A percentile compares a stretch with the other conserved stretches of the same genome.
Evolutionary conservation across 129 eudicot species (phyloP).

Genomic region (Smallanthus sonchifolius): DNA sequence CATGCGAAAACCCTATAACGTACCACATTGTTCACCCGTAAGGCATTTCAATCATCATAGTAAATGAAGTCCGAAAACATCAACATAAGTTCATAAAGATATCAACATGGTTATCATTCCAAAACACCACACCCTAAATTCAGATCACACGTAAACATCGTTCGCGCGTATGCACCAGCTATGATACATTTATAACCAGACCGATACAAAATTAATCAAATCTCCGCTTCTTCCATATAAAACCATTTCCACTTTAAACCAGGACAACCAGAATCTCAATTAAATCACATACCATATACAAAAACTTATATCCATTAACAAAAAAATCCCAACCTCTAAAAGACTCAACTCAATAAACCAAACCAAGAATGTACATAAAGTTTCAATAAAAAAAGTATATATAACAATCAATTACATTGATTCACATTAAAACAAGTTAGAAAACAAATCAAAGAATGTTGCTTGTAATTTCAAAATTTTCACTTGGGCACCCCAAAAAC

Average conservation of each 20-base stretch:
- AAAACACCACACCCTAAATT: neutral
- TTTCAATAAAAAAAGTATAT: neutral
- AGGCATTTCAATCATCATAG: neutral
- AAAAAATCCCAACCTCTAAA: neutral
- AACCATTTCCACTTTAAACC: neutral
- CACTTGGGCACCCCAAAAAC: slow-evolving; percentile 35
- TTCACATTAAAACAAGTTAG: neutral
- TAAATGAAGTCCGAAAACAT: neutral
- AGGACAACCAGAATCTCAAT: neutral
- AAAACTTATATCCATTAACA: neutral
- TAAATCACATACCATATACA: neutral
- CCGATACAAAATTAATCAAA: neutral
- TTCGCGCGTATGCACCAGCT: neutral
- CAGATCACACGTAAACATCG: neutral
- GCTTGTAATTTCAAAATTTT: slow-evolving; percentile 13
- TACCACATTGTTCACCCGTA: neutral
- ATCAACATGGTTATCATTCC: neutral
- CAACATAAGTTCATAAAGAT: neutral
- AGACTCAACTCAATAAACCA: neutral
- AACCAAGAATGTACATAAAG: slow-evolving; percentile 4
- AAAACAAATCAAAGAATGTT: neutral
- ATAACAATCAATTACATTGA: neutral
- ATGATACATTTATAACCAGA: neutral
- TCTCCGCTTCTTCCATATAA: neutral
- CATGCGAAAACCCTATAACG: neutral